These are phyloP conservation scores for Leccinum subrobustum DNA, from an alignment of 1,284 basidiomycete genomes.

Conservation along the genomic window DNA sequence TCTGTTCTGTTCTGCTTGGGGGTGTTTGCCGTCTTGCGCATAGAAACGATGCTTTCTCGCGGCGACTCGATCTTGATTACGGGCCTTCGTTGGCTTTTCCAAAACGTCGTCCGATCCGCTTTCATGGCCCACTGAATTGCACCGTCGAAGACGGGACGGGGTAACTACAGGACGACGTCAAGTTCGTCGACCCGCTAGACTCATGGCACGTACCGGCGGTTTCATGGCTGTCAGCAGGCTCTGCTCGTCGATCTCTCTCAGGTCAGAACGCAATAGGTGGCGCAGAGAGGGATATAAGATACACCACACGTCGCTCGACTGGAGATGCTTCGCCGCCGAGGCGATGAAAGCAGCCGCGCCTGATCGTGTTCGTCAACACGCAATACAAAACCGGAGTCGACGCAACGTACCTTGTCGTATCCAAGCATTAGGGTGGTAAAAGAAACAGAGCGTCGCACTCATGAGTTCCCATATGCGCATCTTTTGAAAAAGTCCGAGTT, in stretches of 20 bases:
- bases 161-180: slow-evolving; percentile 41
- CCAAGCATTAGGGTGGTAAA: slow-evolving; percentile 96
- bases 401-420: slow-evolving; percentile 75
- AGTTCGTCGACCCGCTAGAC: neutral
- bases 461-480: slow-evolving; percentile 95
- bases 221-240: slow-evolving; percentile 76
- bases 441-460: slow-evolving; percentile 38
- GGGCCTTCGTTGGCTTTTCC: slow-evolving; percentile 53
- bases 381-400: neutral
- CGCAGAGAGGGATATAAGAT: slow-evolving; percentile 91
- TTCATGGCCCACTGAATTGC: slow-evolving; percentile 88
- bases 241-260: slow-evolving; percentile 75
- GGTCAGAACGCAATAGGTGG: slow-evolving; percentile 83
- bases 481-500: slow-evolving; percentile 85
- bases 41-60: neutral
- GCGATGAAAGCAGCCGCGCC: slow-evolving; percentile 22
- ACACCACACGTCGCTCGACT: slow-evolving; percentile 41
- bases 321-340: neutral
- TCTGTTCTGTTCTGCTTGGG: slow-evolving; percentile 62
- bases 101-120: slow-evolving; percentile 72
- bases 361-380: neutral
- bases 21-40: neutral
- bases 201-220: slow-evolving; percentile 59
- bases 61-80: neutral
- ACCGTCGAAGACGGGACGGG: slow-evolving; percentile 81